Conservation (phyloP, 805 yeast species). For the Metschnikowia henanensis region DNA sequence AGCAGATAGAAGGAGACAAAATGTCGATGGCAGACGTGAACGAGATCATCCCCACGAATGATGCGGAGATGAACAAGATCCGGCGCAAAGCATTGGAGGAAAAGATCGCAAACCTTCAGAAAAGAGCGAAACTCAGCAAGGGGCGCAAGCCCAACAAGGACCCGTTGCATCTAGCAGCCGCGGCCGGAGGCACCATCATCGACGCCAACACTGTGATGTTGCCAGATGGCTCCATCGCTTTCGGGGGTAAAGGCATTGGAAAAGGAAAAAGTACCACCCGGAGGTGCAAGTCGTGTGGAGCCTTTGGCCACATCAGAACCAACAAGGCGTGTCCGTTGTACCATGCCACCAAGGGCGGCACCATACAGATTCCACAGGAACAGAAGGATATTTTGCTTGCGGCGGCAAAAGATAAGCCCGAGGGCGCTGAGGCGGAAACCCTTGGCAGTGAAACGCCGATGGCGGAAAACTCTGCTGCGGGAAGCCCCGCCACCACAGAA, state of each 20-base stretch:
- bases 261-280: constrained; percentile 74
- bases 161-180: constrained; percentile 39
- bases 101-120: constrained; percentile 78
- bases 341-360: constrained; percentile 34
- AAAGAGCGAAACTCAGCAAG: constrained; percentile 59
- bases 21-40: constrained; percentile 65
- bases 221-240: constrained; percentile 45
- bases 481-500: constrained; percentile 3
- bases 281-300: constrained; percentile 94
- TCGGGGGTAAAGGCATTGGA: constrained; percentile 69
- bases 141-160: constrained; percentile 35
- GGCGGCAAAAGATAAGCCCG: constrained; percentile 15
- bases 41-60: constrained; percentile 74
- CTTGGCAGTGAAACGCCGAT: constrained; percentile 9
- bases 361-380: constrained; percentile 20
- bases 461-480: constrained; percentile 5
- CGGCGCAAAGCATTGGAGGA: constrained; percentile 77
- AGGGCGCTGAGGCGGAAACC: constrained; percentile 6
- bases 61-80: constrained; percentile 78
- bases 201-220: constrained; percentile 44
- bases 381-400: constrained; percentile 21
- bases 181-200: constrained; percentile 43
- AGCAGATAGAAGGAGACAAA: constrained; percentile 56
- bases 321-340: constrained; percentile 91
- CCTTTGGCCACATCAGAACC: constrained; percentile 91